Base-by-base conservation (phyloP, 306 rosid genomes). In the Trichosanthes cucumerina region DNA sequence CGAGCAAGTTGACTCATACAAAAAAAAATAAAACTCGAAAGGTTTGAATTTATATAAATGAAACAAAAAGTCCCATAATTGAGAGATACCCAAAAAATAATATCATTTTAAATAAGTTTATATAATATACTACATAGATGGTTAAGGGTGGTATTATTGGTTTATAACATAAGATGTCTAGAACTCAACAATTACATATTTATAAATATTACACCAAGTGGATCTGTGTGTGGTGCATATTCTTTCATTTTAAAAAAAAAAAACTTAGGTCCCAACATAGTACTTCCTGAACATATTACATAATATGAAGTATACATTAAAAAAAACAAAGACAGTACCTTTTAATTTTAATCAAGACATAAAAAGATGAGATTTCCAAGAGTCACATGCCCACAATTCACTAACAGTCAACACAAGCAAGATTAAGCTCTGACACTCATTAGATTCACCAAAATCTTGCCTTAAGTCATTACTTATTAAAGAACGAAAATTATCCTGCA, bases 371-470 rank as follows among this genome's bases (percentile, higher is more conserved):
- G 77, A 24, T 46, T 72, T 72, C 77, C 77, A 24, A 24, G 76
- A 71, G 34, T 71, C 76, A 71, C 76, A 71, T 71, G 76, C 33
- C n/a, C 57, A 2, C 75, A 62, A 62, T 31, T 26, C 68, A 62
- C 39, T 11, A 62, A 31, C 39, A 62, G 41, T 62, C 68, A 62
- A 60, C 15, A 5, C 11, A 23, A 70, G 50, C 36, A 70, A 43
- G 76, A 71, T 46, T 44, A 71, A 71, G 34, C 38, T 24, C 57
- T 71, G 57, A 71, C 58, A 71, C 76, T 71, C 76, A 71, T 71
- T 71, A 71, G 76, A 71, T 71, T 71, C 57, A 71, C 57, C 39
- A 26, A 71, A 71, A 71, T 71, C 38, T 71, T 71, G 39, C 57
- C 76, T 53, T 24, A 71, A 44, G 13, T 46, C 31, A 46, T 71